Evolutionary conservation across 768 basidiomycete species (phyloP).

Genomic region (Auricularia sp.): DNA sequence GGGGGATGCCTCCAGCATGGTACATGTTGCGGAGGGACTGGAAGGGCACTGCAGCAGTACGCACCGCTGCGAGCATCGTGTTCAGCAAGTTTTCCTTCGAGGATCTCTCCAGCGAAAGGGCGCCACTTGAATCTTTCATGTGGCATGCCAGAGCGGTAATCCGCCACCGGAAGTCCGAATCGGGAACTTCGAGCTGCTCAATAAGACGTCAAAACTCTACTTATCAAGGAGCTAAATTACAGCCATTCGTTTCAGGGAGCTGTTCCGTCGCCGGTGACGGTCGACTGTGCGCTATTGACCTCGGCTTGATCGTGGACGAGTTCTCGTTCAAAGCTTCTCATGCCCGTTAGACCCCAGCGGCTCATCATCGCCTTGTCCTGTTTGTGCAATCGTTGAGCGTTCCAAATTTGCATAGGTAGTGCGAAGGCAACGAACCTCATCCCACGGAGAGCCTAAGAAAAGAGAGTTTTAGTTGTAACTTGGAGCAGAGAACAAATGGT

Average conservation of each 20-base stretch:
- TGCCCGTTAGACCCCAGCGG: constrained; percentile 86
- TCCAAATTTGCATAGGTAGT: background rate
- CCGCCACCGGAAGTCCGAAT: background rate
- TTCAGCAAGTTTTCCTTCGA: no score
- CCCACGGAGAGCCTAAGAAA: constrained; percentile 76
- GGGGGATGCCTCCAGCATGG: background rate
- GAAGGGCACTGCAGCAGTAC: no score
- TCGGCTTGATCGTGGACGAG: background rate
- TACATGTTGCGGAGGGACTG: no score
- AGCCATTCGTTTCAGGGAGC: background rate
- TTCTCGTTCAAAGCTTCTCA: constrained; percentile 78
- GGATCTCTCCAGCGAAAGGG: no score
- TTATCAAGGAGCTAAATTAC: background rate
- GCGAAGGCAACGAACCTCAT: constrained; percentile 45
- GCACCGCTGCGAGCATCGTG: no score
- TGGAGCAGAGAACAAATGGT: background rate
- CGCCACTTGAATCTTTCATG: no score
- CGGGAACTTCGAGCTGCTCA: background rate
- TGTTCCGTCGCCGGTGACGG: background rate
- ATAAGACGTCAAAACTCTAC: background rate
- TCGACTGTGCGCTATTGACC: background rate
- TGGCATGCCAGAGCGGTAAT: background rate
- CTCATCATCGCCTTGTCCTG: constrained; percentile 90
- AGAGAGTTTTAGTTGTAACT: constrained; percentile 6
- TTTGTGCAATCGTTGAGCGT: constrained; percentile 7